These are phyloP conservation scores for Gossypioides kirkii DNA, from an alignment of 345 rosid genomes.

Conservation along the genomic window DNA sequence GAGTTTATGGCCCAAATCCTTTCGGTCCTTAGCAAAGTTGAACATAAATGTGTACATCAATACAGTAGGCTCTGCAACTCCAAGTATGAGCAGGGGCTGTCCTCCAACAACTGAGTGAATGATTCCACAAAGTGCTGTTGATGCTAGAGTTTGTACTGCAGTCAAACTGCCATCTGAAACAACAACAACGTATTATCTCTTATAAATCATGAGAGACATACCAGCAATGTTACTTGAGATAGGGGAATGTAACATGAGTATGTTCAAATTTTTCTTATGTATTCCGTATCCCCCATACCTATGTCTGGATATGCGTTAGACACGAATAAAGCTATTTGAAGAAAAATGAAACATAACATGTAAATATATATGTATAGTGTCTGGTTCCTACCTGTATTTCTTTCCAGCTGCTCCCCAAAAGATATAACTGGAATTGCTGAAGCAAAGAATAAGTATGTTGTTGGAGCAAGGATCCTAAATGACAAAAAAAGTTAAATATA, in stretches of 20 bases:
- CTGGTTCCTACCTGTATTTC: conserved; percentile 49
- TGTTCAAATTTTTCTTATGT: no score
- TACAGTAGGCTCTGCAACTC: conserved; percentile 88
- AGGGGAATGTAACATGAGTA: no score
- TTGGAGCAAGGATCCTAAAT: conserved; percentile 66
- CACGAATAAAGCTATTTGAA: no score
- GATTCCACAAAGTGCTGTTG: conserved; percentile 75
- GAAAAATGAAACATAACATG: not conserved
- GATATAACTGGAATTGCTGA: conserved; percentile 86
- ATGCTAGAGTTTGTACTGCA: conserved; percentile 64
- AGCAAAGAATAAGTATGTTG: conserved; percentile 80
- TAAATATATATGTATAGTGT: not conserved
- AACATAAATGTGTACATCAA: conserved; percentile 72
- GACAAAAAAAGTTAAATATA: not conserved
- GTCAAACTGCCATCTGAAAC: conserved; percentile 66
- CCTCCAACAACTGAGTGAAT: conserved; percentile 81
- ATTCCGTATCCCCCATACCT: no score
- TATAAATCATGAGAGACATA: conserved; percentile 1
- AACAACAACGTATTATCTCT: not conserved
- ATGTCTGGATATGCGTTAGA: no score
- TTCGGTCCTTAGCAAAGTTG: conserved; percentile 60
- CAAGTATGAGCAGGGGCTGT: conserved; percentile 69
- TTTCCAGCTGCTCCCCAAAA: conserved; percentile 77
- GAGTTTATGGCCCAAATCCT: conserved; percentile 53
- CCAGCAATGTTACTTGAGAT: not conserved